phyloP scores from a whole-genome alignment of 202 grass and related monocot species.

The Hordeum pubiflorum region DNA sequence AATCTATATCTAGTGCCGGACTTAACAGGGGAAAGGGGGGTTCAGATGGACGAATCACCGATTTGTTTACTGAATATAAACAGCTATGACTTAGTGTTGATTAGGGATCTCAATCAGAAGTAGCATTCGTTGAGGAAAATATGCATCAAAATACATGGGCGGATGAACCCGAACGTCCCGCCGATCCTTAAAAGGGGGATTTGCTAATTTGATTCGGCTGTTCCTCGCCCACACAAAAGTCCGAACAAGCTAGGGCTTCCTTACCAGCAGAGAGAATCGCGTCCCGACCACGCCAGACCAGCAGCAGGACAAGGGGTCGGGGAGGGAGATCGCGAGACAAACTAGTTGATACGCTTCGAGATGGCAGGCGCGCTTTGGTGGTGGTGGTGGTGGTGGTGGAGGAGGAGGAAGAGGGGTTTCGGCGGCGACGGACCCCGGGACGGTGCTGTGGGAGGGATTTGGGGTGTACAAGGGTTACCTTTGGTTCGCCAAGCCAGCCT shows the following conservation, averaged over 20 bases:
- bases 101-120: neutral
- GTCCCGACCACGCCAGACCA: neutral
- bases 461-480: neutral
- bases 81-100: neutral
- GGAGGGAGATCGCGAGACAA: neutral
- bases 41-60: neutral
- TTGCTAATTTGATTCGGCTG: neutral
- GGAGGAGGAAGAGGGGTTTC: neutral
- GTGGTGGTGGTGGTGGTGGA: neutral
- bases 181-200: neutral
- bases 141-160: neutral
- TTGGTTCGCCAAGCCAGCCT: neutral
- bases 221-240: neutral
- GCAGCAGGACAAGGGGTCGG: neutral
- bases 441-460: neutral
- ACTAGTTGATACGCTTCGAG: neutral
- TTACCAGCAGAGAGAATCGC: neutral
- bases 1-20: neutral
- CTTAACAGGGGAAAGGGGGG: neutral
- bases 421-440: neutral
- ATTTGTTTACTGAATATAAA: neutral
- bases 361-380: neutral
- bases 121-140: neutral
- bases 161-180: neutral
- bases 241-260: slow-evolving; percentile 10